Base-by-base conservation (phyloP, 179 eudicot species). In the Beta lomatogona region DNA sequence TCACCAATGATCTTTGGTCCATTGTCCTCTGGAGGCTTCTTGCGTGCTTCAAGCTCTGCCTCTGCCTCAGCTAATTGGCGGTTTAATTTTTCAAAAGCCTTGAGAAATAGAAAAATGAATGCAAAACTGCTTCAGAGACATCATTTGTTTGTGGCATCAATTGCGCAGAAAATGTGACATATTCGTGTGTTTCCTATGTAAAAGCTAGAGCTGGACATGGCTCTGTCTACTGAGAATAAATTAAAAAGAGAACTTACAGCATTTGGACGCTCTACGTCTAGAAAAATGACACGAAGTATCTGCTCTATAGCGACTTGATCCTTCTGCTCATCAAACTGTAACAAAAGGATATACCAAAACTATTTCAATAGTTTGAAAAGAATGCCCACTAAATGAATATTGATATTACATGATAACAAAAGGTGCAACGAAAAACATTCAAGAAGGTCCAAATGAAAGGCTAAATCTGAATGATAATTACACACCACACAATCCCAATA, bases 271-370 rank as follows among this genome's bases (percentile, higher is more conserved):
- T 90, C 95, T 57, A 78, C 85, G 64, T 93, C 92, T 46, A 93
- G 92, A 80, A 91, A 93, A 60, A 93, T 88, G 78, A 90, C 97
- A 76, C 89, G 90, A 64, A 93, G 81, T 79, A 93, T 90, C 87
- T 88, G 95, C 85, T 93, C 97, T 25, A 93, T 88, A 6, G 92
- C 92, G 48, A 89, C 91, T 86, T 92, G 92, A 77, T 93, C 97
- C 83, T 87, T 93, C 82, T 87, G 93, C 89, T 93, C 97, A 73
- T 93, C 95, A 86, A 93, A 93, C 97, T 93, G 86, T 76, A 63
- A 66, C 68, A 36, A 76, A 36, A 36, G 61, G 60, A 45, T 44
- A 64, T 55, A 73, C 21, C 21, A 68, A 36, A 48, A 48, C 80
- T 54, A 6, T 2, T 79, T 5, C 55, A 79, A 57, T 48, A 50